Evolutionary conservation across 352 stramenopile genomes (phyloP).

Genomic region (Phytophthora cryptogea): DNA sequence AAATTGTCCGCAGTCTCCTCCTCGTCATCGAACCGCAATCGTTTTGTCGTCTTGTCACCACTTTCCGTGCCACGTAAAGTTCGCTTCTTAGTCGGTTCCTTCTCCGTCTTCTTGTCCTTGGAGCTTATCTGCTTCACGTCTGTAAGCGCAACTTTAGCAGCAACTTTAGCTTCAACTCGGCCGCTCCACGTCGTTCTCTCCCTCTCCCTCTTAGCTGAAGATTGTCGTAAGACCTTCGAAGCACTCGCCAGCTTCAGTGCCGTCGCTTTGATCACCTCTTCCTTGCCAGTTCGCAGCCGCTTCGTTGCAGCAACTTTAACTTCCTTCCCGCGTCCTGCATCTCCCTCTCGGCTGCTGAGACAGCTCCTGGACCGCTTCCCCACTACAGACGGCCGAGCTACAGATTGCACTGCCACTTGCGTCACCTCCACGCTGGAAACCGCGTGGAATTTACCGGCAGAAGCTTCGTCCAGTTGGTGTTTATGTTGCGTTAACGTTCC

Average conservation of each 20-base stretch:
- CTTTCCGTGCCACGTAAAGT: neutral
- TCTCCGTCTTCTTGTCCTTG: neutral
- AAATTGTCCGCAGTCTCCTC: neutral
- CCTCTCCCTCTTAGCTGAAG: constrained; percentile 5
- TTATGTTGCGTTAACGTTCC: neutral
- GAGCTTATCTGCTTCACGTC: neutral
- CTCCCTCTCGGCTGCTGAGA: constrained; percentile 2
- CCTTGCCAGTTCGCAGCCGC: neutral
- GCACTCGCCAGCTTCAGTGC: neutral
- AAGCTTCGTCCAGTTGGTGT: neutral
- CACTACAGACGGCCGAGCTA: constrained; percentile 3
- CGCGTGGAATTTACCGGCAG: constrained; percentile 10
- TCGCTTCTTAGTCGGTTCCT: neutral
- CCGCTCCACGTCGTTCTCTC: constrained; percentile 1
- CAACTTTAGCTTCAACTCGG: constrained; percentile 1
- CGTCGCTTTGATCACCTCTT: neutral
- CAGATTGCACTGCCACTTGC: constrained; percentile 21
- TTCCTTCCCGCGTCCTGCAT: neutral
- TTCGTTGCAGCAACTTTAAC: constrained; percentile 11
- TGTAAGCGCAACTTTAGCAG: neutral
- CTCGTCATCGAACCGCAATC: constrained; percentile 5
- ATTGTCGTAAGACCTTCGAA: neutral
- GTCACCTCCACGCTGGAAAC: constrained; percentile 14
- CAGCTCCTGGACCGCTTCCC: constrained; percentile 11
- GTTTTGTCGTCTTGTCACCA: constrained; percentile 7